Conservation (phyloP, 495 filamentous ascomycete genomes). For the Lasiosphaeria miniovina region DNA sequence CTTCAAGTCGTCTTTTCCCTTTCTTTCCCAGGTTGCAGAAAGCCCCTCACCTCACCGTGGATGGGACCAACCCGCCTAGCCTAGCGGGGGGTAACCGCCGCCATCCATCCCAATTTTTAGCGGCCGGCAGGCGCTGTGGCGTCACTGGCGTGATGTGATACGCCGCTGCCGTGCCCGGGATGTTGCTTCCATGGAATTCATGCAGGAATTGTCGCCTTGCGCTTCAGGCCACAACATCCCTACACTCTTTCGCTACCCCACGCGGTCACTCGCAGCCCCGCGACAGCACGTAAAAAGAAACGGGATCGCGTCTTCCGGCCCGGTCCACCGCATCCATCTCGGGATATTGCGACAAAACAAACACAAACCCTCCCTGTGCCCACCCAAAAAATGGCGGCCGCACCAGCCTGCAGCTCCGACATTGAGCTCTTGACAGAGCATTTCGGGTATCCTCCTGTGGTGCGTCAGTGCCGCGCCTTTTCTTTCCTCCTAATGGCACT, state of each 20-base stretch:
- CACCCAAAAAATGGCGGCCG: slow-evolving; percentile 8
- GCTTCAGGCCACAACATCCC: slow-evolving; percentile 19
- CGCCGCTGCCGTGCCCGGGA: too few species aligned
- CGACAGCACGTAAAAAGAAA: not conserved
- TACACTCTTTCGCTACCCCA: not conserved
- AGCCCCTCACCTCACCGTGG: too few species aligned
- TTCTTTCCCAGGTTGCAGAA: too few species aligned
- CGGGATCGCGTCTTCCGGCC: slow-evolving; percentile 3
- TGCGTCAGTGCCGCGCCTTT: slow-evolving; percentile 41
- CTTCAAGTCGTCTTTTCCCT: too few species aligned
- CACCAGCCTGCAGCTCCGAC: slow-evolving; percentile 35
- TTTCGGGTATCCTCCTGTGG: slow-evolving; percentile 88
- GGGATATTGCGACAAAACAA: not conserved
- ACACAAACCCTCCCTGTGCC: slow-evolving; percentile 15
- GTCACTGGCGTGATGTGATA: slow-evolving; percentile 6
- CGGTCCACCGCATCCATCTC: not conserved
- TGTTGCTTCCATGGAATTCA: too few species aligned
- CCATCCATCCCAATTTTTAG: slow-evolving; percentile 1
- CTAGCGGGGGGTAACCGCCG: not conserved
- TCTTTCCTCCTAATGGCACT: not conserved
- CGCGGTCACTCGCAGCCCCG: not conserved
- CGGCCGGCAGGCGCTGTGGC: slow-evolving; percentile 10
- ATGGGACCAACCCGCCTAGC: too few species aligned
- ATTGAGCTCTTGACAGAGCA: slow-evolving; percentile 91
- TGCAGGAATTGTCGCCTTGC: slow-evolving; percentile 17